Conservation (phyloP, 768 basidiomycete species). For the Naganishia vaughanmartiniae region DNA sequence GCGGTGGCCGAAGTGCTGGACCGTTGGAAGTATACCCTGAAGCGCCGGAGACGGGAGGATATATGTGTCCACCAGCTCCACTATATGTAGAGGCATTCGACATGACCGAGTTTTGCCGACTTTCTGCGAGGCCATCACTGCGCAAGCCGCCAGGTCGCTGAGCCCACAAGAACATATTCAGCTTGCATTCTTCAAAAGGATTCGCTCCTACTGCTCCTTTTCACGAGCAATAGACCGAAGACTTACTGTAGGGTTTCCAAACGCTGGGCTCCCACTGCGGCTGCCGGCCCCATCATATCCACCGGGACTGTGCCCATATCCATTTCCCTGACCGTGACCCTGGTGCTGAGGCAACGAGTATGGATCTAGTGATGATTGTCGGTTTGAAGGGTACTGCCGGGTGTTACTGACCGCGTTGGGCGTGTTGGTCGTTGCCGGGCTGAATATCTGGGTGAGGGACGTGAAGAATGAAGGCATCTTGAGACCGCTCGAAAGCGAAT, state of each 20-base stretch:
- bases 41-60: constrained; percentile 4
- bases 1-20: constrained; percentile 14
- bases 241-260: constrained; percentile 21
- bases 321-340: constrained; percentile 5
- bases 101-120: constrained; percentile 4
- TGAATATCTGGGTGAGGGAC: constrained; percentile 21
- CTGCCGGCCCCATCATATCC: constrained; percentile 24
- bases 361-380: constrained; percentile 12
- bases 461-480: constrained; percentile 29
- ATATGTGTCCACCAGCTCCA: constrained; percentile 11
- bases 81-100: constrained; percentile 13
- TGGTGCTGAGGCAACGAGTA: constrained; percentile 27
- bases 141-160: not conserved
- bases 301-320: not conserved
- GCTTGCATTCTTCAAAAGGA: not conserved
- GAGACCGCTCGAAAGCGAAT: not conserved
- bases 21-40: constrained; percentile 15
- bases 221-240: not conserved
- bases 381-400: constrained; percentile 7
- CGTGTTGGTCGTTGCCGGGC: not conserved
- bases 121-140: constrained; percentile 12
- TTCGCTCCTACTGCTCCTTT: not conserved
- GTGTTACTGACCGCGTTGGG: constrained; percentile 12
- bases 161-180: not conserved
- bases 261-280: constrained; percentile 24